Percentiles rank a stretch among this genome's conserved stretches.
Conservation (phyloP, 2,329 filamentous ascomycete species). For the Fusarium tjaetaba region DNA sequence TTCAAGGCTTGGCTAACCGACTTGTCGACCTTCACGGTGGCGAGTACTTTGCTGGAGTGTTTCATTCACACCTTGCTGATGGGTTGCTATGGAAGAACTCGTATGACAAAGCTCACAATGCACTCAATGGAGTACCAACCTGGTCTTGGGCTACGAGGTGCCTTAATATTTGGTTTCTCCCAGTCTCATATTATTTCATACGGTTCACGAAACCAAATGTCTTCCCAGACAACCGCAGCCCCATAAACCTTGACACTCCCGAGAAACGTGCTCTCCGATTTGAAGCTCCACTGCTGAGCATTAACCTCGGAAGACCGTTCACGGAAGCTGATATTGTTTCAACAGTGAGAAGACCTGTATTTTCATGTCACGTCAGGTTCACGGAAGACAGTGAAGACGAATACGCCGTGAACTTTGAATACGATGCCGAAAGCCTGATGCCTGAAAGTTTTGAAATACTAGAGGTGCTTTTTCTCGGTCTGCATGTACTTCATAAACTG, state of each 20-base stretch:
- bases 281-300: background rate
- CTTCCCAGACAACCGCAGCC: background rate
- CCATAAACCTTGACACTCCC: background rate
- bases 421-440: background rate
- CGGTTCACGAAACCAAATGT: background rate
- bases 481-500: background rate
- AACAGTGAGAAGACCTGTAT: background rate
- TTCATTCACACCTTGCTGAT: background rate
- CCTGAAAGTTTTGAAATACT: background rate
- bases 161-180: background rate
- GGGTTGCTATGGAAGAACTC: constrained; percentile 5
- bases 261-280: background rate
- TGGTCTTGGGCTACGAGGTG: constrained; percentile 12
- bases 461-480: background rate
- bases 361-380: background rate
- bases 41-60: constrained; percentile 15
- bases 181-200: background rate
- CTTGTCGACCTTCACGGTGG: background rate
- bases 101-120: background rate
- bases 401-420: background rate
- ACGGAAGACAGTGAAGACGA: background rate
- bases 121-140: background rate
- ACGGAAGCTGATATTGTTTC: background rate
- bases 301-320: background rate
- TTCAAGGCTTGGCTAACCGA: constrained; percentile 9